A percentile compares a stretch with the other conserved stretches of the same genome.
Conservation (phyloP, 2,329 filamentous ascomycete species). For the Nothophoma quercina region DNA sequence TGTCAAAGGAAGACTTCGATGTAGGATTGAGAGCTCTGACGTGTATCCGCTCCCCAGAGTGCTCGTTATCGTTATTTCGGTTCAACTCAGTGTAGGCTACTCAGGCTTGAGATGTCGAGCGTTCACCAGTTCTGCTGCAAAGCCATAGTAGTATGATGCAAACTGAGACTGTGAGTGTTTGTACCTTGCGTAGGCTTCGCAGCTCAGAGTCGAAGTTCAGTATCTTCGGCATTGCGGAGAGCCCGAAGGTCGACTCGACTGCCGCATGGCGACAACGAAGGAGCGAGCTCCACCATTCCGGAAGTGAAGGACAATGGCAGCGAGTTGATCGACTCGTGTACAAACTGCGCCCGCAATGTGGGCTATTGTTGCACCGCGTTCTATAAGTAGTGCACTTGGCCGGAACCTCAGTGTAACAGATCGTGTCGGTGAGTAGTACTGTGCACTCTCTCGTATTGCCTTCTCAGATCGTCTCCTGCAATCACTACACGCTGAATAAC, state of each 20-base stretch:
- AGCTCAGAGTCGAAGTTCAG: not conserved
- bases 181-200: not conserved
- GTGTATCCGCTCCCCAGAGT: no score
- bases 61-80: no score
- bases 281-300: not conserved
- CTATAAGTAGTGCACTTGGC: not conserved
- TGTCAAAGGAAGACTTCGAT: no score
- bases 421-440: not conserved
- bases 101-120: no score
- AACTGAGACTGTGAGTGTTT: no score
- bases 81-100: no score
- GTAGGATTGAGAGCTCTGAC: no score
- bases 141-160: no score
- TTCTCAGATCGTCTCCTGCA: not conserved
- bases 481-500: not conserved
- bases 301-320: not conserved
- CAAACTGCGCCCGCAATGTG: not conserved
- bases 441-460: not conserved
- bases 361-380: conserved; percentile 3
- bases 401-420: conserved; percentile 12
- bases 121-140: no score
- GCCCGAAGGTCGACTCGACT: conserved; percentile 6
- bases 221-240: conserved; percentile 12
- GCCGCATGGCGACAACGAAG: not conserved
- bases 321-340: not conserved